Evolutionary conservation across 108 stramenopile species (phyloP).

Genomic region (Licmophora abbreviata): DNA sequence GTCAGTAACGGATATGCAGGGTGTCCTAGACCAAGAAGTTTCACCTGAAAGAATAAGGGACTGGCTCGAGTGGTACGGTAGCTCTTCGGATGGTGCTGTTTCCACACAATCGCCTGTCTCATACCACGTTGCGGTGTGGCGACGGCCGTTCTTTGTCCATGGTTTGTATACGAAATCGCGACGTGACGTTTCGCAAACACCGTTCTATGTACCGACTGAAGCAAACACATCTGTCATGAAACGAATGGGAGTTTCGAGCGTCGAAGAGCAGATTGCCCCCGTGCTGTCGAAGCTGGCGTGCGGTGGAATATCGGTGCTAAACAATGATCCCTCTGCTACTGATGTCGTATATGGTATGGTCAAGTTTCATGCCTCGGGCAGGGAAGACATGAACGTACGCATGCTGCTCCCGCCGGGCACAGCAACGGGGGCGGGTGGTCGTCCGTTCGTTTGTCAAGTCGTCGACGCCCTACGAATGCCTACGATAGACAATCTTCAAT

Average conservation of each 20-base stretch:
- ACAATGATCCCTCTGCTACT: conserved; percentile 25
- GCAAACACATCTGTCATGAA: conserved; percentile 2
- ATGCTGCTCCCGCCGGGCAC: conserved; percentile 57
- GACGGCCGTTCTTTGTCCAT: conserved; percentile 52
- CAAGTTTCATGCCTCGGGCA: conserved; percentile 83
- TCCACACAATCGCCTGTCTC: not conserved
- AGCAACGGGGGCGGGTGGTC: conserved; percentile 29
- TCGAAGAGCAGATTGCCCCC: conserved; percentile 71
- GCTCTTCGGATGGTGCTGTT: not conserved
- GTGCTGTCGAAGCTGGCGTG: conserved; percentile 26
- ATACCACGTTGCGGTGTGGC: conserved; percentile 43
- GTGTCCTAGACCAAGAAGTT: not conserved
- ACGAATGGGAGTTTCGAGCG: conserved; percentile 58
- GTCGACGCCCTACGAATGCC: conserved; percentile 58
- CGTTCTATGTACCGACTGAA: conserved; percentile 56
- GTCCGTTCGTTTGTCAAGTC: conserved; percentile 78
- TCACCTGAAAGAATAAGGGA: not conserved
- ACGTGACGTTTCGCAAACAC: conserved; percentile 68
- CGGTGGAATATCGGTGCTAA: conserved; percentile 53
- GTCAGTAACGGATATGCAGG: not conserved
- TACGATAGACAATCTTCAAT: conserved; percentile 21
- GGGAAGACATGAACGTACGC: conserved; percentile 90
- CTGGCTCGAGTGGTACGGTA: not conserved
- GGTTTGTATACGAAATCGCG: conserved; percentile 69
- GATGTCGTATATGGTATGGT: conserved; percentile 53